Percentiles rank a stretch among this genome's conserved stretches.
These are phyloP conservation scores for Neofusicoccum sp. DNA, from an alignment of 2,329 filamentous ascomycete genomes.

Conservation along the genomic window DNA sequence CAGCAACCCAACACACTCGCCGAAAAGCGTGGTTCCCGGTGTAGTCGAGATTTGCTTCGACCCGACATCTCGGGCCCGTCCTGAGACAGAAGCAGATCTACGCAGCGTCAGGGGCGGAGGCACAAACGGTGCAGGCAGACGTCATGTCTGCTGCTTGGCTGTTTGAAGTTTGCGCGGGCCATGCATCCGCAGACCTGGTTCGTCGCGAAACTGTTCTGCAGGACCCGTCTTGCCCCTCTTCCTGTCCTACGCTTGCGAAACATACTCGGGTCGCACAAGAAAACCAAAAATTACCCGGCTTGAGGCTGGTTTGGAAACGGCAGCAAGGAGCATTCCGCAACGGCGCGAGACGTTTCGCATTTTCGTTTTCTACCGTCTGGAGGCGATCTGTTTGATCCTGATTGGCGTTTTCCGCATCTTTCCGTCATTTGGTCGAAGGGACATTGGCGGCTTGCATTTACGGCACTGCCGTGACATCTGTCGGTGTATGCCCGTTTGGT, in stretches of 20 bases:
- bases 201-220: slow-evolving; percentile 12
- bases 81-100: slow-evolving; percentile 7
- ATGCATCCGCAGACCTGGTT: slow-evolving; percentile 15
- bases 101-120: neutral
- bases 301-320: neutral
- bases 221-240: slow-evolving; percentile 13
- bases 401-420: neutral
- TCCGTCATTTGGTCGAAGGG: neutral
- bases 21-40: neutral
- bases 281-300: neutral
- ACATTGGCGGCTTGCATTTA: neutral
- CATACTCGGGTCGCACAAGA: neutral
- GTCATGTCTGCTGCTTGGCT: slow-evolving; percentile 10
- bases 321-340: slow-evolving; percentile 8
- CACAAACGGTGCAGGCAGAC: slow-evolving; percentile 13
- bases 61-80: neutral
- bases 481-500: neutral
- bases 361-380: neutral
- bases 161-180: slow-evolving; percentile 1
- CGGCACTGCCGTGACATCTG: neutral
- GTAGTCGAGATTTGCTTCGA: slow-evolving; percentile 12
- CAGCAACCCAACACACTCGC: neutral
- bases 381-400: neutral
- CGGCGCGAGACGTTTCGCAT: neutral
- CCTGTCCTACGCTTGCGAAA: slow-evolving; percentile 6